Evolutionary conservation across 2,329 filamentous ascomycete species (phyloP), one percentile per base, ranked within the genome.

Genomic region (Chlorencoelia australis): DNA sequence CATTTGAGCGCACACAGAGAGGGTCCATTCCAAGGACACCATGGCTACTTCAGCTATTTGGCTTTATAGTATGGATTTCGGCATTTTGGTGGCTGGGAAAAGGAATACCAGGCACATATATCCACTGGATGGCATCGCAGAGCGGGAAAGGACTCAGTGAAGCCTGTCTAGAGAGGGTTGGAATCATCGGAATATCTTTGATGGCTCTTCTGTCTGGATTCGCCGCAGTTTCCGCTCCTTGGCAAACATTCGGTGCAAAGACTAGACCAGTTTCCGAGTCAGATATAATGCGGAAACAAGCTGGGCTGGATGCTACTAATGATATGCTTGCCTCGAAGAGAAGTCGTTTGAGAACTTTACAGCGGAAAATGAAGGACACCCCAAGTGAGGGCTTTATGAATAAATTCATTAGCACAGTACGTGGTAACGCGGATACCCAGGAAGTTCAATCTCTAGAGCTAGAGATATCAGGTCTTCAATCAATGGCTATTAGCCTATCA

Each of bases 131-230:
- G 44, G 53, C 60, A 37, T 57, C 60, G 34, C 49, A 65, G 39
- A 56, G 61, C 13, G 48, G 56, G 37, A 48, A 60, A 47, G 44
- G 11, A 50, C 54, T 42, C 19, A 57, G 41, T 27, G 54, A 58
- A 49, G 74, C 68, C 7, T 79, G 73, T 45, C 61, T 80, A 22
- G 74, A 79, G 55, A 62, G 86, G 29, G 77, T 94, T 17, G 86
- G 85, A 9, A 79, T 94, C 26, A 85, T 93, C 44, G 86, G 86
- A 3, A 86, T 91, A 38, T 79, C 81, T 31, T 62, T 91, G 35
- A 93, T 94, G 84, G 86, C 85, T 11, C 69, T 88, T 10, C 65
- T 94, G n/a, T 85, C 85, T 5, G 86, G 86, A 0, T 94, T 93
- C 51, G 86, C 86, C 5, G 84, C 84, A n/a, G 82, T 93, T 21